These are phyloP conservation scores for Penicillium sp. DNA, from an alignment of 2,329 filamentous ascomycete species.

Conservation along the genomic window DNA sequence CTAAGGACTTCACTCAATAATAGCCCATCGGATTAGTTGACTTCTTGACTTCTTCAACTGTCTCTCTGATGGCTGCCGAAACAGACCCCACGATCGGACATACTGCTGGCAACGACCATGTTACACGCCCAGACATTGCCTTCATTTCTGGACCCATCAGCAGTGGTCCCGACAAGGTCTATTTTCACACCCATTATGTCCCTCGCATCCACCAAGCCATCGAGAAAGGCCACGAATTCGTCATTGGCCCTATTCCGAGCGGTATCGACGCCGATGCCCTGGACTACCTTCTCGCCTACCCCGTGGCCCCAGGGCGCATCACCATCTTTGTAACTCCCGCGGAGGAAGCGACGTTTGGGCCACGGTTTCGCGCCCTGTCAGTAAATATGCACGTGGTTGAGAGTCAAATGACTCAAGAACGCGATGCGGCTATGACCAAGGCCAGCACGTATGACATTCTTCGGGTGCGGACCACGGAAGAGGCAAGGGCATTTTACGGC, in stretches of 20 bases:
- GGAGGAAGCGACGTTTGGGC: slow-evolving; percentile 32
- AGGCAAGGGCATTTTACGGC: slow-evolving; percentile 39
- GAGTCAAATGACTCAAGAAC: slow-evolving; percentile 31
- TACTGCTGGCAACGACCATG: neutral
- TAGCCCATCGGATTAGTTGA: neutral
- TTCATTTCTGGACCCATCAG: slow-evolving; percentile 46
- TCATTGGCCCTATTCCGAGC: slow-evolving; percentile 31
- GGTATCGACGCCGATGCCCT: slow-evolving; percentile 40
- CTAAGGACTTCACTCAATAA: neutral
- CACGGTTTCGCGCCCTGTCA: slow-evolving; percentile 18
- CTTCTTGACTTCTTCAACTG: neutral
- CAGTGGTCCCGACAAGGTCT: slow-evolving; percentile 29
- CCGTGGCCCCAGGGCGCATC: slow-evolving; percentile 28
- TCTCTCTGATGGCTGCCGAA: neutral
- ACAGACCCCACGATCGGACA: too few relatives aligned
- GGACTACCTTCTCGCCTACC: slow-evolving; percentile 34
- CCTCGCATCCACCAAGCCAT: slow-evolving; percentile 30
- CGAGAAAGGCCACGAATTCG: slow-evolving; percentile 29
- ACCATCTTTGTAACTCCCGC: slow-evolving; percentile 33
- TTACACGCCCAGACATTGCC: slow-evolving; percentile 21
- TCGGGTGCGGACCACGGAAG: slow-evolving; percentile 36
- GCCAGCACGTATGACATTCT: slow-evolving; percentile 45
- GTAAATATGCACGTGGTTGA: slow-evolving; percentile 31
- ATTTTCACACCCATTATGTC: slow-evolving; percentile 42
- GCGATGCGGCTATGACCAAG: slow-evolving; percentile 42